Base-by-base conservation (phyloP, 2,329 filamentous ascomycete genomes). In the Chaetomium strumarium region DNA sequence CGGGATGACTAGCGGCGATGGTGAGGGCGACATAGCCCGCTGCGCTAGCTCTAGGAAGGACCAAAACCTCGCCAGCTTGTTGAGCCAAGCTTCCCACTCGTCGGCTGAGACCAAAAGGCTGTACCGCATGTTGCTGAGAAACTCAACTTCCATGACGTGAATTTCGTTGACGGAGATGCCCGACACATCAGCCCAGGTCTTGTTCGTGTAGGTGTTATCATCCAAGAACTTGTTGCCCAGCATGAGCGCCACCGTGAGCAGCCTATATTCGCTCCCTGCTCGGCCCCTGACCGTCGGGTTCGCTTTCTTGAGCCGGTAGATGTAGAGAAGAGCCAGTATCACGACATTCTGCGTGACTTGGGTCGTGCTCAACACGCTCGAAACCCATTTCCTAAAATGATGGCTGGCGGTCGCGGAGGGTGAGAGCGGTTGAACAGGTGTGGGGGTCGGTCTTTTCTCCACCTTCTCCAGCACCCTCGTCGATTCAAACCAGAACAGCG, bases 81-180 rank as follows among this genome's bases (percentile, higher is more conserved):
- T 74, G 63, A 96, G 84, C 93, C 93, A 97, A 49, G 84, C 79
- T 45, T 83, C 78, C 93, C 93, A 99, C 67, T 96, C 82, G 49
- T 83, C 78, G 65, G 90, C 85, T 3, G 91, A 95, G 3, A 89
- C 90, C 66, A 92, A 84, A 8, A 99, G 75, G 62, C 89, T 90
- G 71, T 97, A 99, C 64, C 92, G 84, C 85, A 99, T 95, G 70
- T 97, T 97, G 75, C 92, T 96, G 58, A 99, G 75, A 63, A 99
- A 99, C 68, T 99, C 93, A n/a, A 99, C 93, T 68, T 99, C 93
- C 93, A 99, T 99, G 41, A 96, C 87, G 67, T 99, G 93, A 47
- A 99, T 96, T 70, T 99, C 93, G 55, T 86, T 84, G 12, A 97
- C 92, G 1, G 88, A 84, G 56, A 99, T 96, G 41, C 88, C 88